Percentiles rank a stretch among this genome's conserved stretches.
Evolutionary conservation across 2,329 filamentous ascomycete genomes (phyloP).

Genomic region (Sporothrix humicola): DNA sequence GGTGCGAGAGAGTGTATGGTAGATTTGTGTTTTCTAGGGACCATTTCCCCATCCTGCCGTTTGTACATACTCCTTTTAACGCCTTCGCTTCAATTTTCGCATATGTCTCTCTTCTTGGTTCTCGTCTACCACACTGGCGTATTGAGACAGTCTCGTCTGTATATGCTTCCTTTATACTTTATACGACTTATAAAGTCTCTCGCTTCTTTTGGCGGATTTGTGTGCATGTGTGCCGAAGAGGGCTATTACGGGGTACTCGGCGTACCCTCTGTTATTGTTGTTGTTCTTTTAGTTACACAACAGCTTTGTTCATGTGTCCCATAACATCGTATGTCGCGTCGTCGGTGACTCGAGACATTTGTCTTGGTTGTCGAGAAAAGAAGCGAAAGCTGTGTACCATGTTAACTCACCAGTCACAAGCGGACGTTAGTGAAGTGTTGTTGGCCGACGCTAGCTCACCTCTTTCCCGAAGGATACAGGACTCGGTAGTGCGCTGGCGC

Average conservation of each 20-base stretch:
- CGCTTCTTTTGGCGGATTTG: conserved; percentile 15
- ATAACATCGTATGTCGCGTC: neutral
- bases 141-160: neutral
- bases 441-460: neutral
- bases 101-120: neutral
- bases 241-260: neutral
- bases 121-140: neutral
- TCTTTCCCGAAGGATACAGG: neutral
- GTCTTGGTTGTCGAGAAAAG: conserved; percentile 15
- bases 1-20: too few species aligned
- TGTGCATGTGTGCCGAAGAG: neutral
- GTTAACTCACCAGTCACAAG: too few species aligned
- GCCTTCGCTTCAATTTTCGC: neutral
- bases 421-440: neutral
- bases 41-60: too few species aligned
- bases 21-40: too few species aligned
- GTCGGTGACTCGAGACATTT: conserved; percentile 19
- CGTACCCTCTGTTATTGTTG: neutral
- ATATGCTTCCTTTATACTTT: neutral
- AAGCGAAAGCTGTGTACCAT: neutral
- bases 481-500: neutral
- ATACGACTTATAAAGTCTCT: neutral
- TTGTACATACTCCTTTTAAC: too few species aligned
- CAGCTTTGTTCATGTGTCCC: neutral
- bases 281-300: neutral